Evolutionary conservation across 176 grass and related monocot species (phyloP).

Genomic region (Oryza coarctata): DNA sequence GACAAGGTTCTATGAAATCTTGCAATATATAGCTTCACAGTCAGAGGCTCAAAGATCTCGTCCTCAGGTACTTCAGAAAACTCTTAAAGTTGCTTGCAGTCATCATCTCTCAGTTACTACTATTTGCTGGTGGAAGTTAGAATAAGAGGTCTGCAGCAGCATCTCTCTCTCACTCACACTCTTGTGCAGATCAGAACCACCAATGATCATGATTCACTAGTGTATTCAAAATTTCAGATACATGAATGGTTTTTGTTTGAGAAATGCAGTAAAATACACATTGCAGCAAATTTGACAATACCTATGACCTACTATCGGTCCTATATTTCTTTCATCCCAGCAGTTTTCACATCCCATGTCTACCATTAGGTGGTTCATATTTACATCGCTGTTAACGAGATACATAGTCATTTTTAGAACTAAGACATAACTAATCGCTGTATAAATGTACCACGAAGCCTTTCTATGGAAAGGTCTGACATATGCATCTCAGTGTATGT

Average conservation of each 20-base stretch:
- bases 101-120: constrained; percentile 10
- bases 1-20: constrained; percentile 73
- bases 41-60: constrained; percentile 35
- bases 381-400: neutral
- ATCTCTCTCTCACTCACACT: neutral
- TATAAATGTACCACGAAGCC: neutral
- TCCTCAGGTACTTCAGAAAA: constrained; percentile 35
- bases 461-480: neutral
- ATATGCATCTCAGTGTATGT: neutral
- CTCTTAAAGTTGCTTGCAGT: constrained; percentile 6
- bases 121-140: constrained; percentile 6
- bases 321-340: neutral
- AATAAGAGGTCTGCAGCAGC: neutral
- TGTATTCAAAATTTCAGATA: neutral
- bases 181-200: neutral
- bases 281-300: neutral
- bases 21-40: constrained; percentile 79
- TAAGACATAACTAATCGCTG: neutral
- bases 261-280: constrained; percentile 1
- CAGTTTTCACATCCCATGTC: neutral
- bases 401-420: neutral
- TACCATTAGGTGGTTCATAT: constrained; percentile 9
- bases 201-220: neutral
- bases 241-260: neutral
- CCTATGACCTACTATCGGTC: neutral